Evolutionary conservation across 768 basidiomycete genomes (phyloP), one percentile per base, ranked within the genome.

Genomic region (Lentinula detonsa): DNA sequence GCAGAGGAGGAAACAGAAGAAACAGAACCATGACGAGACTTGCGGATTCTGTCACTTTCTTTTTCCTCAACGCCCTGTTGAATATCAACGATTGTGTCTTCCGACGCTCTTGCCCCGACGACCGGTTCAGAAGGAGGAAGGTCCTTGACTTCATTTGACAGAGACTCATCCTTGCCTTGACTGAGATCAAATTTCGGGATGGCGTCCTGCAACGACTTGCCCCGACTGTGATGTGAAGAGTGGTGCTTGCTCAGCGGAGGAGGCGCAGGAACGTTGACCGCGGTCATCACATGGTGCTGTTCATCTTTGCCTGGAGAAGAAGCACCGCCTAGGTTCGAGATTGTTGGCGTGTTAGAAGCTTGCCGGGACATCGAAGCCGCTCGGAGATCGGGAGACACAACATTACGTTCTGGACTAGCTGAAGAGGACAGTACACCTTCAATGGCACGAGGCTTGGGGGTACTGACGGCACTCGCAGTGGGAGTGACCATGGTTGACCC

Each of bases 221-320:
- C 69, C 28, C 67, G 59, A 58, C 50, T 35, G 16, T 65, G 65
- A 56, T 65, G 62, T 42, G 63, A 70, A 42, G 71, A 70, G 45
- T 74, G 70, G 39, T 70, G 68, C 31, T 63, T 69, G 42, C 65
- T 62, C 28, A 65, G 51, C n/a, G 66, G 64, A 9, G 75, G 70
- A 35, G 76, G 64, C 4, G 75, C 70, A 37, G 76, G 75, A 52
- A 79, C 68, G 28, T 60, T 73, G 34, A 75, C 66, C n/a, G 73
- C 74, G 8, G 66, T 66, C 16, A 69, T 69, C 46, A 75, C 64
- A 65, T 76, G 75, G 61, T 68, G 67, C n/a, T 45, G 43, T 31
- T 69, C 66, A 42, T 68, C 63, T 21, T 39, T 57, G 9, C 49
- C 28, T 31, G 63, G 21, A 37, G 54, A 51, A 21, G 59, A 60